Evolutionary conservation across 768 basidiomycete species (phyloP), one percentile per base, ranked within the genome.

Genomic region (Podaxis carcinomalis): DNA sequence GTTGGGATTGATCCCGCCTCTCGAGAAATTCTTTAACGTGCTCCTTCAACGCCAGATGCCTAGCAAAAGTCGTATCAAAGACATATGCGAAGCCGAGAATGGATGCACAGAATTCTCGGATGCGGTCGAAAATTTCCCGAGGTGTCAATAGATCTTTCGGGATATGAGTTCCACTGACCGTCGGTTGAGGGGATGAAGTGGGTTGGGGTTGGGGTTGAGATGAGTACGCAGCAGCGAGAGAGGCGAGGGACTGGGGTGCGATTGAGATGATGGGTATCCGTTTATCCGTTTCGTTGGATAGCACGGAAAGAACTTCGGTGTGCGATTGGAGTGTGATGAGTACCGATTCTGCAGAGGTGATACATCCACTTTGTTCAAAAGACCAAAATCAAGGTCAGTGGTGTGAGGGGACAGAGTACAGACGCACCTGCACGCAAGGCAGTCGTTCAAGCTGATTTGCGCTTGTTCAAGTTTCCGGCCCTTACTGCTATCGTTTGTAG

Each of bases 301-400:
- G 80, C 67, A 93, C 89, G 51, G 83, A 82, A 51, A 96, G 83
- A 3, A 98, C 95, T 73, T 99, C 95, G 14, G 84, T 84, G 68
- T 98, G 95, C 5, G 94, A 96, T 72, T 99, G 96, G 39, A 97
- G 81, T 11, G 95, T 95, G 69, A 99, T 97, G 62, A 99, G 83
- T 50, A 98, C 88, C 19, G 94, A 96, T 78, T 99, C 96, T 23
- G 96, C 96, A 40, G 96, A 98, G 2, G 97, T 99, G 67, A 99
- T 98, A 69, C 97, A 99, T 2, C 97, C 97, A 62, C 96, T 97
- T 51, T 27, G 51, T 52, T 3, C 32, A 54, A 10, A 40, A 23
- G 23, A 19, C 14, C 23, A 28, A 7, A 13, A 61, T 40, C n/a
- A 37, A 36, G 42, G 42, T 23, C 27, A 42, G 1, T 27, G 27